These are phyloP conservation scores for Dillenia suffruticosa DNA, from an alignment of 164 flowering plant species.

Conservation along the genomic window DNA sequence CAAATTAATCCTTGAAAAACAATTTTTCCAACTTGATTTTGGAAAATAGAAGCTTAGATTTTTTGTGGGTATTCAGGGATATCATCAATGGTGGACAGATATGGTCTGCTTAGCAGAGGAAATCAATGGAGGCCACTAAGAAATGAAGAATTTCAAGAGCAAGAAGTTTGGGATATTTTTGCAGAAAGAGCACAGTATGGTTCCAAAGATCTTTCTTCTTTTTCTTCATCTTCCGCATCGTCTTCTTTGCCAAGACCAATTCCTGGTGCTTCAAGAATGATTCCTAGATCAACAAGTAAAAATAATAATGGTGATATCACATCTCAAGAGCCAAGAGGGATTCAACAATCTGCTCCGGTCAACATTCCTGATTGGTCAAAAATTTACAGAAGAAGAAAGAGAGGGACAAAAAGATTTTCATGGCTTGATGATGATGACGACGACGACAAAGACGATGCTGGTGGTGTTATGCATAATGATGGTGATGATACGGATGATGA, in stretches of 20 bases:
- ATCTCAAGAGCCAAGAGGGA: slow-evolving; percentile 11
- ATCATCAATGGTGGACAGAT: too few relatives aligned
- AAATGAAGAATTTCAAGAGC: slow-evolving; percentile 46
- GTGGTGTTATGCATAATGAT: slow-evolving; percentile 6
- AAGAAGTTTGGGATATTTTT: slow-evolving; percentile 34
- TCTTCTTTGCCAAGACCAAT: slow-evolving; percentile 10
- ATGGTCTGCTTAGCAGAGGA: slow-evolving; percentile 13
- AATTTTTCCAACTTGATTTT: too few relatives aligned
- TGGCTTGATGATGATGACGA: slow-evolving; percentile 12
- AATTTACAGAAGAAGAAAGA: slow-evolving; percentile 26
- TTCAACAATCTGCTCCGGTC: slow-evolving; percentile 54
- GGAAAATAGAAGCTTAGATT: too few relatives aligned
- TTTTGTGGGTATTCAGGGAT: too few relatives aligned
- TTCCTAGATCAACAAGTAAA: slow-evolving; percentile 17
- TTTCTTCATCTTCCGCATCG: background rate
- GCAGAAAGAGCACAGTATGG: background rate
- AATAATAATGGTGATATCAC: background rate
- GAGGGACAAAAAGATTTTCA: slow-evolving; percentile 12
- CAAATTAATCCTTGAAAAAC: too few relatives aligned
- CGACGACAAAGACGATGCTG: slow-evolving; percentile 10
- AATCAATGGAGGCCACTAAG: slow-evolving; percentile 26
- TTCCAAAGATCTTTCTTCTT: background rate
- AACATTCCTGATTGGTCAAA: slow-evolving; percentile 59
- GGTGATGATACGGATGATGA: slow-evolving; percentile 8
- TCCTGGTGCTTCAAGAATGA: slow-evolving; percentile 36